phyloP scores from a whole-genome alignment of 2,329 filamentous ascomycete genomes.

The Trichophyton benhamiae region DNA sequence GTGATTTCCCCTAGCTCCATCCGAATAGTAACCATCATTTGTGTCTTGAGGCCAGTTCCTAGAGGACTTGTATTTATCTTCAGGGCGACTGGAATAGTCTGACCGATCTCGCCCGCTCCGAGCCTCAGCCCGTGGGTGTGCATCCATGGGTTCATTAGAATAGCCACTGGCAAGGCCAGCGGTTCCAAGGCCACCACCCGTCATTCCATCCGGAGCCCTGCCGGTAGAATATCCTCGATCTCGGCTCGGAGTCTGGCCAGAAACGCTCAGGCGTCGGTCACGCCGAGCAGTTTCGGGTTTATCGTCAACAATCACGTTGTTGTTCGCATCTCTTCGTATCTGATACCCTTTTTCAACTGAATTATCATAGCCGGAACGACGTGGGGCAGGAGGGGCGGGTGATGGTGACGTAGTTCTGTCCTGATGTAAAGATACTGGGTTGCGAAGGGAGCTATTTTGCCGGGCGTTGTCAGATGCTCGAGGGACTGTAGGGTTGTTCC shows the following conservation, averaged over 20 bases:
- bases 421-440: constrained; percentile 37
- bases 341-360: constrained; percentile 25
- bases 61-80: background rate
- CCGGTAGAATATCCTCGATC: background rate
- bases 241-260: background rate
- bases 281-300: background rate
- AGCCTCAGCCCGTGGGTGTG: constrained; percentile 6
- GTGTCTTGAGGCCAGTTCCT: background rate
- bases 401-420: constrained; percentile 23
- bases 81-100: constrained; percentile 11
- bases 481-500: constrained; percentile 5
- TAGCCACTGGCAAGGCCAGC: constrained; percentile 27
- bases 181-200: constrained; percentile 24
- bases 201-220: background rate
- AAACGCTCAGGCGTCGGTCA: background rate
- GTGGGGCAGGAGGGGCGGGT: constrained; percentile 25
- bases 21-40: constrained; percentile 5
- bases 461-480: constrained; percentile 28
- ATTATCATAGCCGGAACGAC: constrained; percentile 35
- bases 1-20: constrained; percentile 2
- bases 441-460: constrained; percentile 30
- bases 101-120: constrained; percentile 17
- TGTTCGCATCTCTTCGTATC: constrained; percentile 4
- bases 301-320: constrained; percentile 8
- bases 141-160: constrained; percentile 17